Conservation (phyloP, 148 eudicot species). For the Chenopodium berlandieri region DNA sequence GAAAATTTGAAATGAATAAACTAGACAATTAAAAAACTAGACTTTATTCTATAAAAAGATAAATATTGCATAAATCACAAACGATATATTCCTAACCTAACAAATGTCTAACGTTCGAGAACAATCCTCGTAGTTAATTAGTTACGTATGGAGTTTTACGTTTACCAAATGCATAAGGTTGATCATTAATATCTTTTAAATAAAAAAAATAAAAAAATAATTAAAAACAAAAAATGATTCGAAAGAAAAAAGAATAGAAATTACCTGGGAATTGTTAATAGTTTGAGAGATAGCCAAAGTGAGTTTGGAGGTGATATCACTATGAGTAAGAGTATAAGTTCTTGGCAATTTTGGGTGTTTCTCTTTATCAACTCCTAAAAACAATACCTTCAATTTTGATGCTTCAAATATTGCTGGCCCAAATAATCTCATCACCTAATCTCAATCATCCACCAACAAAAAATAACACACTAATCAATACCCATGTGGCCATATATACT, state of each 20-base stretch:
- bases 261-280: slow-evolving; percentile 89
- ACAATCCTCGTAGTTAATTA: too few species aligned
- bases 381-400: slow-evolving; percentile 78
- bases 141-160: too few species aligned
- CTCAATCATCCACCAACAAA: slow-evolving; percentile 1
- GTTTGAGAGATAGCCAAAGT: slow-evolving; percentile 91
- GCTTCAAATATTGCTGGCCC: slow-evolving; percentile 97
- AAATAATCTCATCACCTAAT: slow-evolving; percentile 82
- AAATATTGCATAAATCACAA: too few species aligned
- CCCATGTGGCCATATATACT: background rate
- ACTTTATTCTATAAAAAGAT: too few species aligned
- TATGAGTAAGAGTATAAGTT: slow-evolving; percentile 86
- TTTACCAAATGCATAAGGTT: too few species aligned
- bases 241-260: background rate
- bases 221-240: background rate
- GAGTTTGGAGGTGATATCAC: slow-evolving; percentile 83
- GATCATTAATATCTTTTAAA: too few species aligned
- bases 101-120: too few species aligned
- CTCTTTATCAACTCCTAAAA: slow-evolving; percentile 71
- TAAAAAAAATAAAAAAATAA: too few species aligned
- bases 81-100: too few species aligned
- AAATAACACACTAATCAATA: background rate
- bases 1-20: too few species aligned
- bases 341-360: slow-evolving; percentile 88
- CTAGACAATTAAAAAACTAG: too few species aligned